A percentile compares a stretch with the other conserved stretches of the same genome.
phyloP scores from a whole-genome alignment of 2,329 filamentous ascomycete species.

The Remersonia thermophila region DNA sequence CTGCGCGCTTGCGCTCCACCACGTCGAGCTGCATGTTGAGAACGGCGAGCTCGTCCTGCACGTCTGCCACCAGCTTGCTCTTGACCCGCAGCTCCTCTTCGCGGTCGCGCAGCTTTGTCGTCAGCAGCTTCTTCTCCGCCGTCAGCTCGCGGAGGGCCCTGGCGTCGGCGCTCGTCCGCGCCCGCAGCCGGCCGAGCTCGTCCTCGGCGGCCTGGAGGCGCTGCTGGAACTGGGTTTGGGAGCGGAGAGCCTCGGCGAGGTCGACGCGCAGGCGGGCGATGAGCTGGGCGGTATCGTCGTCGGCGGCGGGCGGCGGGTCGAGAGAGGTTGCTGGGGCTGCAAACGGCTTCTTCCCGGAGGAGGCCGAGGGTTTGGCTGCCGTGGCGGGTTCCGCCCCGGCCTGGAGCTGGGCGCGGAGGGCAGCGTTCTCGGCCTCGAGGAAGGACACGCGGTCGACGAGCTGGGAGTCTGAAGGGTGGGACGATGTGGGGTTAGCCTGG shows the following conservation, averaged over 20 bases:
- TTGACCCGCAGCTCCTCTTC: slow-evolving; percentile 81
- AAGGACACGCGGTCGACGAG: slow-evolving; percentile 55
- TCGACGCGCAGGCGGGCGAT: slow-evolving; percentile 50
- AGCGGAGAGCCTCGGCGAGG: slow-evolving; percentile 63
- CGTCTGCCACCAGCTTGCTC: slow-evolving; percentile 69
- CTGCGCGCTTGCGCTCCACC: slow-evolving; percentile 62
- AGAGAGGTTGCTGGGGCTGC: slow-evolving; percentile 3
- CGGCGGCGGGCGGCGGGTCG: background rate
- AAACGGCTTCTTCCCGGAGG: slow-evolving; percentile 1
- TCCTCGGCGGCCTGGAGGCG: slow-evolving; percentile 49
- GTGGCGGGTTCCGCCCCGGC: slow-evolving; percentile 18
- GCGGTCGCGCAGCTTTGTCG: slow-evolving; percentile 59
- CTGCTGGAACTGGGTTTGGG: slow-evolving; percentile 54
- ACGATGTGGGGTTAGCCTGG: slow-evolving; percentile 1
- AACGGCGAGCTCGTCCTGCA: slow-evolving; percentile 87
- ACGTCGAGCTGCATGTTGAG: slow-evolving; percentile 80
- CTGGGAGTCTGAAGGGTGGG: slow-evolving; percentile 39
- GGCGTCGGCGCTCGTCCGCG: slow-evolving; percentile 45
- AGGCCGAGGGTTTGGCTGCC: slow-evolving; percentile 7
- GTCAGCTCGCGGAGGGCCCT: slow-evolving; percentile 50
- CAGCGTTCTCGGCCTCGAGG: slow-evolving; percentile 46
- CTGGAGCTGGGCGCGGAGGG: slow-evolving; percentile 14
- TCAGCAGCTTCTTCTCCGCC: slow-evolving; percentile 47
- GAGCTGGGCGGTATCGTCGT: slow-evolving; percentile 20
- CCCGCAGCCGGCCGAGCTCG: slow-evolving; percentile 48